phyloP scores from a whole-genome alignment of 2,329 filamentous ascomycete species.

The Colletotrichum plurivorum region DNA sequence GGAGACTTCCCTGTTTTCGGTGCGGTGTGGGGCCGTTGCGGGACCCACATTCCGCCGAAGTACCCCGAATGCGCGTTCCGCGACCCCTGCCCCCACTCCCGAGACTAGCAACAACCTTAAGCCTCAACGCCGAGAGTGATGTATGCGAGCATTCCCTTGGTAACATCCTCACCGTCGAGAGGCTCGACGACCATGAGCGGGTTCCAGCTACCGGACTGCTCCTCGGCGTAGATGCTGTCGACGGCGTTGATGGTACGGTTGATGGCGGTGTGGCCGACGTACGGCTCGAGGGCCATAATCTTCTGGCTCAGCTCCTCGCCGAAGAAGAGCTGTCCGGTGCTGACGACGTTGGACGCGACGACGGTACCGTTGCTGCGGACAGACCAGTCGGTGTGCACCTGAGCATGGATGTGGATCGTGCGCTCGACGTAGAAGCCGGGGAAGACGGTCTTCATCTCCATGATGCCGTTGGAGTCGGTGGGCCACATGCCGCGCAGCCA shows the following conservation, averaged over 20 bases:
- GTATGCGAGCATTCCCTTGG: constrained; percentile 34
- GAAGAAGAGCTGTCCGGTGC: constrained; percentile 35
- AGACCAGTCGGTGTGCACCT: constrained; percentile 55
- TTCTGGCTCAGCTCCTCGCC: constrained; percentile 27
- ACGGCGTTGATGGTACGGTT: constrained; percentile 34
- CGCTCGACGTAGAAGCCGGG: constrained; percentile 61
- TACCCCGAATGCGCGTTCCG: neutral
- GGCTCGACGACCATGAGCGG: constrained; percentile 33
- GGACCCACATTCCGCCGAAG: no score
- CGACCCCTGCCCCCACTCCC: neutral
- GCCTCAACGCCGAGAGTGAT: constrained; percentile 32
- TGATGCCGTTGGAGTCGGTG: constrained; percentile 43
- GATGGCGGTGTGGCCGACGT: constrained; percentile 56
- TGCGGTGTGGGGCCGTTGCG: no score
- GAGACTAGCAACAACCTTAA: neutral
- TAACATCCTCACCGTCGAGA: constrained; percentile 28
- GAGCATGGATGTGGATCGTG: constrained; percentile 63
- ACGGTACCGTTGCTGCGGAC: constrained; percentile 37
- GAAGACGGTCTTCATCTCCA: constrained; percentile 59
- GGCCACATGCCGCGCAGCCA: constrained; percentile 38
- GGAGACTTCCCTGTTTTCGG: no score
- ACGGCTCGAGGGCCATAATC: constrained; percentile 65
- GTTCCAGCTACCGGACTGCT: constrained; percentile 27
- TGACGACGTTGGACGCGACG: constrained; percentile 50
- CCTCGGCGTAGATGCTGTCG: constrained; percentile 27